Conservation (phyloP, 768 basidiomycete genomes). For the Scleroderma citrinum region DNA sequence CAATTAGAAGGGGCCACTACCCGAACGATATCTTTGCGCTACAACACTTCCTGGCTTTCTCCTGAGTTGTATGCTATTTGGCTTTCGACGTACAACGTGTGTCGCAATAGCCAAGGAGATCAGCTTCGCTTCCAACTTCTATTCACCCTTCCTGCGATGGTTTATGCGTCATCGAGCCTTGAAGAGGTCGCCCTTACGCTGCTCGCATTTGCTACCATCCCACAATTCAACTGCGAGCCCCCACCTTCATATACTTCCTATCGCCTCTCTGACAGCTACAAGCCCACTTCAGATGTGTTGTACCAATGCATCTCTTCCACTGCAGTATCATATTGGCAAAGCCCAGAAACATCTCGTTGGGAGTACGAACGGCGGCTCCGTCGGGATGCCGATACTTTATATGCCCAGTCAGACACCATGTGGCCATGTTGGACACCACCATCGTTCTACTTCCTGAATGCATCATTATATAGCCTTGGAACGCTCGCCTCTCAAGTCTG, state of each 20-base stretch:
- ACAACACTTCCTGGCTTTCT: no score
- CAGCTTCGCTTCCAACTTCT: slow-evolving; percentile 16
- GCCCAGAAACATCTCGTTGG: slow-evolving; percentile 12
- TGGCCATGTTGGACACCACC: slow-evolving; percentile 4
- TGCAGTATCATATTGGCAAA: slow-evolving; percentile 6
- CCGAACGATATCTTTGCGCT: slow-evolving; percentile 8
- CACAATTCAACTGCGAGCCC: slow-evolving; percentile 3
- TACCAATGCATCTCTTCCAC: not conserved
- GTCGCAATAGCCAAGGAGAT: slow-evolving; percentile 7
- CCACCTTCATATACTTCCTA: slow-evolving; percentile 9
- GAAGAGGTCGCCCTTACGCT: no score
- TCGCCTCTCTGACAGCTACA: slow-evolving; percentile 5
- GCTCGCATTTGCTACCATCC: slow-evolving; percentile 22
- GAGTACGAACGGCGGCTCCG: not conserved
- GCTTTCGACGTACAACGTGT: slow-evolving; percentile 24
- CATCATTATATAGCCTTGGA: slow-evolving; percentile 1
- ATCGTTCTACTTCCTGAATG: not conserved
- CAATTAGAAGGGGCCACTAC: not conserved
- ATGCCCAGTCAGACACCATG: no score
- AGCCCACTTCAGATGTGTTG: slow-evolving; percentile 1
- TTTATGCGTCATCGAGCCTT: slow-evolving; percentile 14
- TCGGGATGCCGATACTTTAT: not conserved
- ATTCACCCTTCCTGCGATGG: slow-evolving; percentile 30
- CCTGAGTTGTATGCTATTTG: slow-evolving; percentile 17
- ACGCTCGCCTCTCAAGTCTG: not conserved